A percentile compares a stretch with the other conserved stretches of the same genome.
Conservation (phyloP, 179 eudicot genomes). For the Camellia oleifera region DNA sequence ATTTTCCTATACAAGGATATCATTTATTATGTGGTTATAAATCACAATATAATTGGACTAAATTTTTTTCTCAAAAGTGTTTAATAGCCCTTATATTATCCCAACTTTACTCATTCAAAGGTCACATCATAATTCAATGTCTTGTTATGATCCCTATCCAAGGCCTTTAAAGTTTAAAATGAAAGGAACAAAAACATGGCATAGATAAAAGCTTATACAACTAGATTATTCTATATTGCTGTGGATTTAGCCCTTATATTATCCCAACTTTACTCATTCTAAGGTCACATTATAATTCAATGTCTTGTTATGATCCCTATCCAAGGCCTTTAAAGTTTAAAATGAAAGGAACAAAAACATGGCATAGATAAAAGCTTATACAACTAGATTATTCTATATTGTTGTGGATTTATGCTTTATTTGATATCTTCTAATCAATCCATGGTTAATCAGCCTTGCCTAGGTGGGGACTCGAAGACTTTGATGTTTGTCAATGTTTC, state of each 20-base stretch:
- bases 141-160: no score
- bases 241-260: background rate
- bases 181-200: background rate
- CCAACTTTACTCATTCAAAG: no score
- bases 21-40: no score
- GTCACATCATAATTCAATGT: no score
- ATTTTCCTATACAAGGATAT: no score
- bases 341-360: background rate
- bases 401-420: background rate
- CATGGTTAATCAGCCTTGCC: conserved; percentile 75
- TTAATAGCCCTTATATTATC: no score
- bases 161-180: background rate
- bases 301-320: no score
- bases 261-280: no score
- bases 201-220: background rate
- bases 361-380: background rate
- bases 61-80: no score
- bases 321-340: background rate
- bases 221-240: background rate
- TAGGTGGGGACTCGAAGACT: conserved; percentile 97
- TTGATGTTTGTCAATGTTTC: conserved; percentile 91
- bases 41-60: no score
- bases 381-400: background rate
- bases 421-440: conserved; percentile 1
- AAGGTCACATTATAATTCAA: no score